phyloP scores from a whole-genome alignment of 2,329 filamentous ascomycete genomes.

The Fusarium liriodendri region DNA sequence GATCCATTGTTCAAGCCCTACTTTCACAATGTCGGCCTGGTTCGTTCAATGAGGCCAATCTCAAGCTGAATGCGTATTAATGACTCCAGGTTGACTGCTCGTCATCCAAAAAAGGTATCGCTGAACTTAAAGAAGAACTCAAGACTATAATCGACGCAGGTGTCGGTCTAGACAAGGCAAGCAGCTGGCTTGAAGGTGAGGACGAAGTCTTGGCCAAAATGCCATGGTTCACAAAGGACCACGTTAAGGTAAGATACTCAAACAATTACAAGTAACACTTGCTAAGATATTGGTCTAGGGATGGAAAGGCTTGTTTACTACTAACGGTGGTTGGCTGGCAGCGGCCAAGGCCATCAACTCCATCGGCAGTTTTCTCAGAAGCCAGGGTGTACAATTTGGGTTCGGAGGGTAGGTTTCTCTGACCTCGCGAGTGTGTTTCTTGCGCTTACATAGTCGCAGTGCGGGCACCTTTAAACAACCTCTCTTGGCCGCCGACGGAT shows the following conservation, averaged over 20 bases:
- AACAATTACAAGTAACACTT: background rate
- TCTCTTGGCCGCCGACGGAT: slow-evolving; percentile 1
- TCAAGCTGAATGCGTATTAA: background rate
- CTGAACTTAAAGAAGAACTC: background rate
- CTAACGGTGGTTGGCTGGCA: slow-evolving; percentile 11
- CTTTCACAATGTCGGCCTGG: slow-evolving; percentile 13
- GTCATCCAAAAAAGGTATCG: slow-evolving; percentile 3
- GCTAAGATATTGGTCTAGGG: slow-evolving; percentile 1
- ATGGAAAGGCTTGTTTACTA: slow-evolving; percentile 4
- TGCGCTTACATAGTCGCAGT: background rate
- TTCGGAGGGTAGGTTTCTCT: slow-evolving; percentile 1
- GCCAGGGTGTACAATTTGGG: slow-evolving; percentile 10
- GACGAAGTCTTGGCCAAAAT: slow-evolving; percentile 3
- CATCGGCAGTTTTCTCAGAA: slow-evolving; percentile 4
- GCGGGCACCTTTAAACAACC: slow-evolving; percentile 1
- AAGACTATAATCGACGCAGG: background rate
- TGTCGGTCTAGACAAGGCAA: background rate
- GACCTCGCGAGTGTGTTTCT: background rate
- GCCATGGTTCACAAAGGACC: slow-evolving; percentile 2
- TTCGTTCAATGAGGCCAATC: background rate
- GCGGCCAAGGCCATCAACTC: slow-evolving; percentile 12
- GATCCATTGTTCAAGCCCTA: slow-evolving; percentile 10
- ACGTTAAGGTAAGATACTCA: slow-evolving; percentile 1
- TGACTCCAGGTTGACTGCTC: slow-evolving; percentile 1
- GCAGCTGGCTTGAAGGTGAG: slow-evolving; percentile 3